Conservation (phyloP, 306 rosid genomes). For the Medicago truncatula region MtrunA17r5.0-ANR NC_053048.1:55533501-55534000, state of each 20-base stretch:
- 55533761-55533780: not conserved
- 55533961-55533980: constrained; percentile 86
- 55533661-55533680: not conserved
- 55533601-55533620: not conserved
- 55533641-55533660: not conserved
- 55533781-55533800: not conserved
- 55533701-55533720: not conserved
- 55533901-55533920: constrained; percentile 82
- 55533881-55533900: constrained; percentile 60
- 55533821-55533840: constrained; percentile 86
- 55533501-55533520: too few relatives aligned
- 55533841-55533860: constrained; percentile 79
- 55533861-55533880: constrained; percentile 94
- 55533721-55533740: constrained; percentile 22
- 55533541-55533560: too few relatives aligned
- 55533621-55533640: too few relatives aligned
- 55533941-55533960: constrained; percentile 83
- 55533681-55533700: too few relatives aligned
- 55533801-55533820: constrained; percentile 12
- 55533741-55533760: constrained; percentile 1
- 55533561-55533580: not conserved
- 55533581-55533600: not conserved
- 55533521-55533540: too few relatives aligned
- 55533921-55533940: constrained; percentile 82
- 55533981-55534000: constrained; percentile 92